Evolutionary conservation across 345 rosid species (phyloP).

Genomic region (Cardamine chenopodiifolia): DNA sequence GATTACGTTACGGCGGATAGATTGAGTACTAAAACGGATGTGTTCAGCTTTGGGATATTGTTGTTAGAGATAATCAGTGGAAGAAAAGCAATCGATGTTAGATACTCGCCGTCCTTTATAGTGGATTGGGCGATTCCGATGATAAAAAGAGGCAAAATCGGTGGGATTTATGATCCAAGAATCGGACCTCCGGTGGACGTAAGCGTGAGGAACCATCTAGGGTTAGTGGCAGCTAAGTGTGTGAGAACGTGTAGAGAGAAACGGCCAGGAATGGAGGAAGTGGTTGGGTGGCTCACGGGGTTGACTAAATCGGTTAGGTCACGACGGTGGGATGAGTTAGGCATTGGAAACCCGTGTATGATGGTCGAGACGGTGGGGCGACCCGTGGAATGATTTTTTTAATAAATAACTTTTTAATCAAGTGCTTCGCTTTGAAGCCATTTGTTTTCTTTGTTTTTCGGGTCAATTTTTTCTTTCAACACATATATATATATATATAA

Average conservation of each 20-base stretch:
- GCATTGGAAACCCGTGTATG: conserved; percentile 91
- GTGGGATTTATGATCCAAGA: conserved; percentile 75
- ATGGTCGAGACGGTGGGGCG: conserved; percentile 90
- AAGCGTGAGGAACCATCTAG: conserved; percentile 75
- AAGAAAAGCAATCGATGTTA: conserved; percentile 90
- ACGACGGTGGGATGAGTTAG: conserved; percentile 74
- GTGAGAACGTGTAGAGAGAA: conserved; percentile 97
- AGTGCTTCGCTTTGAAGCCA: conserved; percentile 36
- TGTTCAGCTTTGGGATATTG: conserved; percentile 96
- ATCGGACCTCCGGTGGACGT: conserved; percentile 68
- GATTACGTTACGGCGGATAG: conserved; percentile 95
- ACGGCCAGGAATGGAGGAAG: conserved; percentile 86
- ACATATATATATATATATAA: not conserved
- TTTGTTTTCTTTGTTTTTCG: not conserved
- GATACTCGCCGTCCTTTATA: conserved; percentile 86
- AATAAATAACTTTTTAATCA: too few species aligned
- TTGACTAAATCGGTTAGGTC: conserved; percentile 75
- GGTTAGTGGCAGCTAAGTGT: conserved; percentile 82
- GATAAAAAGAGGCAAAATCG: conserved; percentile 80
- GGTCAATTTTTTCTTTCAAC: conserved; percentile 25
- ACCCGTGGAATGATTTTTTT: conserved; percentile 54
- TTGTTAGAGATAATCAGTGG: conserved; percentile 91
- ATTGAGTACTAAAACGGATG: conserved; percentile 91
- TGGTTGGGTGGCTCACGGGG: conserved; percentile 76
- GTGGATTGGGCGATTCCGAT: conserved; percentile 98